Evolutionary conservation across 345 rosid species (phyloP).

Genomic region (Cardamine resedifolia): DNA sequence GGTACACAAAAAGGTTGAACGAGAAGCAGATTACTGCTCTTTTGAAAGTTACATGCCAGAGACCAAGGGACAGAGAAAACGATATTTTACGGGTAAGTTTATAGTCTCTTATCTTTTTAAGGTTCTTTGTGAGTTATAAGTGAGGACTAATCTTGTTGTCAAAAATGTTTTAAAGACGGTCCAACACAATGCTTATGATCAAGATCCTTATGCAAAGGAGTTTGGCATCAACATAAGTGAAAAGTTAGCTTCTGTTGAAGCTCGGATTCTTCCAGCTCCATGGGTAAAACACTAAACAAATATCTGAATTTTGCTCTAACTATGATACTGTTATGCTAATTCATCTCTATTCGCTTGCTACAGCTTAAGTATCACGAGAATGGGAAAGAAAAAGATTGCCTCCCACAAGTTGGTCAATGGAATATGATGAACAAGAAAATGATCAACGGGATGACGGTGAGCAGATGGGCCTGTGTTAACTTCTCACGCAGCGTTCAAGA

Average conservation of each 20-base stretch:
- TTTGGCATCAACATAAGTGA: slow-evolving; percentile 93
- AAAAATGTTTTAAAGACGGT: slow-evolving; percentile 59
- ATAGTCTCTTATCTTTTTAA: background rate
- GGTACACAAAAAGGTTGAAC: slow-evolving; percentile 88
- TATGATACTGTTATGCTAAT: background rate
- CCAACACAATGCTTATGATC: slow-evolving; percentile 82
- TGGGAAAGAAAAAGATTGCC: slow-evolving; percentile 95
- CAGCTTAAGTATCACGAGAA: slow-evolving; percentile 98
- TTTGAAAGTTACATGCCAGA: slow-evolving; percentile 90
- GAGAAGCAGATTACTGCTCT: slow-evolving; percentile 95
- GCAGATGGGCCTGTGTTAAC: slow-evolving; percentile 95
- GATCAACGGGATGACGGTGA: slow-evolving; percentile 98
- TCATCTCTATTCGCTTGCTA: background rate
- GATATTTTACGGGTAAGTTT: slow-evolving; percentile 67
- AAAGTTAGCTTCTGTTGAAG: slow-evolving; percentile 91
- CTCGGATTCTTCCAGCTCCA: slow-evolving; percentile 99
- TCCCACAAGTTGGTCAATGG: slow-evolving; percentile 99
- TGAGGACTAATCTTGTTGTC: slow-evolving; percentile 1
- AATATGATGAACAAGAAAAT: slow-evolving; percentile 99
- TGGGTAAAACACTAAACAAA: slow-evolving; percentile 62
- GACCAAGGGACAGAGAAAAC: slow-evolving; percentile 90
- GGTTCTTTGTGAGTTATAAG: background rate
- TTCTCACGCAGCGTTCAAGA: slow-evolving; percentile 97
- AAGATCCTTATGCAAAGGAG: slow-evolving; percentile 96
- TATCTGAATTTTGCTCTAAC: background rate